A percentile compares a stretch with the other conserved stretches of the same genome.
Evolutionary conservation across 2,329 filamentous ascomycete species (phyloP).

Genomic region (Colletotrichum incanum): DNA sequence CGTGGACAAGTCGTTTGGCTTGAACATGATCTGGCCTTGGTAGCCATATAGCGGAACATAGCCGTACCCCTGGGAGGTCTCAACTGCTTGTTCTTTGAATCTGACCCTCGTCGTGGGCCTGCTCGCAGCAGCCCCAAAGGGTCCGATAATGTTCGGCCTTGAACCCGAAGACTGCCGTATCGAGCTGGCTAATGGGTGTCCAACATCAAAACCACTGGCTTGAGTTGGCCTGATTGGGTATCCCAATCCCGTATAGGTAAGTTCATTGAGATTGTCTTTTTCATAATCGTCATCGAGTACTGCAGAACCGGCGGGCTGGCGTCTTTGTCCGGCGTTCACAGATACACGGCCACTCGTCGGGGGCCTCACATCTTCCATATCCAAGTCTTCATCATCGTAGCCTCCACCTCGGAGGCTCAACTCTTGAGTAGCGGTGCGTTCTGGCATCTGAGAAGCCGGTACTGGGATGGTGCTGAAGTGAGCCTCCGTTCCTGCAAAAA

Average conservation of each 20-base stretch:
- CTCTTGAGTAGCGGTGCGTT: background rate
- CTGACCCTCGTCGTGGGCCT: background rate
- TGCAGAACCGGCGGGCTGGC: background rate
- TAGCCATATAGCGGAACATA: constrained; percentile 46
- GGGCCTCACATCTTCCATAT: constrained; percentile 11
- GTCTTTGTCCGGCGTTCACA: background rate
- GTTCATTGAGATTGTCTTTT: background rate
- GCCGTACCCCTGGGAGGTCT: background rate
- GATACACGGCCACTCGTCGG: background rate
- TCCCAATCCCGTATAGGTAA: background rate
- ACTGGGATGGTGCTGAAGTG: constrained; percentile 33
- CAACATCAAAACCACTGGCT: background rate
- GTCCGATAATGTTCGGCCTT: too few relatives aligned
- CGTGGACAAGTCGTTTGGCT: constrained; percentile 43
- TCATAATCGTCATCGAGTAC: background rate
- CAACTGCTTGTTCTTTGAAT: background rate
- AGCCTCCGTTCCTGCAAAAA: constrained; percentile 41
- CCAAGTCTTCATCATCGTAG: constrained; percentile 2
- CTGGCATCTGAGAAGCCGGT: constrained; percentile 19
- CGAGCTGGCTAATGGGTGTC: background rate
- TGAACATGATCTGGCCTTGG: constrained; percentile 53
- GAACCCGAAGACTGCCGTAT: background rate
- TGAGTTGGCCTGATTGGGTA: background rate
- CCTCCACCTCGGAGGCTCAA: constrained; percentile 38
- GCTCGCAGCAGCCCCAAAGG: background rate